Evolutionary conservation across 768 basidiomycete species (phyloP).

Genomic region (Hygrophoropsis aurantiaca): DNA sequence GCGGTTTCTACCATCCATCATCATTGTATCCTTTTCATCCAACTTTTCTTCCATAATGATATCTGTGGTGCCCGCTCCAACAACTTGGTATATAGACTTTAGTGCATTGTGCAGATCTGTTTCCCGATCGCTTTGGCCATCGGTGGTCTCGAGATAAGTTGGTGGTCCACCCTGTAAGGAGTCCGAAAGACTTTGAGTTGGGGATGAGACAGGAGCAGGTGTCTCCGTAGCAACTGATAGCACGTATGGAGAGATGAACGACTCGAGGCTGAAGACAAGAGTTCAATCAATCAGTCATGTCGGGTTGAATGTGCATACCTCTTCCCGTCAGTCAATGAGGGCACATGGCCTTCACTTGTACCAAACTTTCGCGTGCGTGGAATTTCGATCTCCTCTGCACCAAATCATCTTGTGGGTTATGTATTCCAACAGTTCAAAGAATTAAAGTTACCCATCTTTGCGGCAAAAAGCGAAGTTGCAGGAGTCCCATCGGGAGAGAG

Average conservation of each 20-base stretch:
- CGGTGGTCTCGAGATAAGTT: conserved; percentile 7
- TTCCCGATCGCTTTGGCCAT: background rate
- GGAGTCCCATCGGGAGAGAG: conserved; percentile 48
- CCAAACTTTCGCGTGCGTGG: conserved; percentile 53
- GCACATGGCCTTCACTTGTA: background rate
- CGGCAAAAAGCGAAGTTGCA: conserved; percentile 37
- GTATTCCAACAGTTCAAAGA: conserved; percentile 1
- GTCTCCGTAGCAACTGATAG: background rate
- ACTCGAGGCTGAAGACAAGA: conserved; percentile 33
- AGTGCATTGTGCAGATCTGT: conserved; percentile 32
- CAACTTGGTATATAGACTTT: conserved; percentile 29
- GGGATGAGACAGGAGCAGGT: conserved; percentile 10
- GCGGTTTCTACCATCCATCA: conserved; percentile 61
- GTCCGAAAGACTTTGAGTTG: conserved; percentile 20
- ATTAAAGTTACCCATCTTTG: conserved; percentile 47
- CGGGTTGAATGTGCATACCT: conserved; percentile 1
- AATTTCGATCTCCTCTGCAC: conserved; percentile 50
- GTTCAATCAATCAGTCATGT: background rate
- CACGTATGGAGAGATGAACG: conserved; percentile 39
- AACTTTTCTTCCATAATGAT: conserved; percentile 56
- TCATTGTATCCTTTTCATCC: conserved; percentile 45
- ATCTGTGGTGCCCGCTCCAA: conserved; percentile 24
- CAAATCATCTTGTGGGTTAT: too few species aligned
- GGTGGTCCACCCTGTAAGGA: conserved; percentile 38
- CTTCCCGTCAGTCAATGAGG: conserved; percentile 3